Base-by-base conservation (phyloP, 352 stramenopile genomes). In the Globisporangium acanthophoron region DNA sequence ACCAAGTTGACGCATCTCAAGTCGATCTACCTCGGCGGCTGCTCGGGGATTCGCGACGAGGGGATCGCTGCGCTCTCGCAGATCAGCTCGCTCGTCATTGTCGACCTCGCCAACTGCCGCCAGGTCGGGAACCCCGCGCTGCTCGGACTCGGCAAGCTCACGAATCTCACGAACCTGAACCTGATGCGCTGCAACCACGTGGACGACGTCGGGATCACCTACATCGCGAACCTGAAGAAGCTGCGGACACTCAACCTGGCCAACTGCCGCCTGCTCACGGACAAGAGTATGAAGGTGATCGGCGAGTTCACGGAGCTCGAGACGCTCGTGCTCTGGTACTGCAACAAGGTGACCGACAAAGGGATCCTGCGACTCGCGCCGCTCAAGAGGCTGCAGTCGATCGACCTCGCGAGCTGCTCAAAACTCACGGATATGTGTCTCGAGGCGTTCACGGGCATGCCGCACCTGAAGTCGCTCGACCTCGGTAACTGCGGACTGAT, bases 181-280 rank as follows among this genome's bases (percentile, higher is more conserved):
- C 67, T 92, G 33, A 92, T 92, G 82, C 82, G 82, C 3, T 89
- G 78, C 65, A 88, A 87, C 58, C 76, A 78, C 58, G 74, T 92
- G 41, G 78, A 88, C 27, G 76, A 91, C 48, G 20, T 46, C 0
- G 80, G 79, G 1, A 71, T 93, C 52, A 33, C 51, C 12, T 57
- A 86, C 54, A 52, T 93, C 9, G 50, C 67, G 13, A 51, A 60
- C 5, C 56, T 89, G 15, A 74, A 53, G 47, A 73, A 76, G 45
- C 66, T 89, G 48, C 78, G 76, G 54, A 88, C 76, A 27, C 70
- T 95, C 31, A 92, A 96, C 56, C 60, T 96, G 13, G 74, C 80
- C 8, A 91, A 89, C 57, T 96, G 84, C 51, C 84, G 88, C 41
- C 74, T 82, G 21, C 31, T 95, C n/a, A 91, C 85, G 0, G 77